These are phyloP conservation scores for Cladosporium sp. DNA, from an alignment of 2,329 filamentous ascomycete species.

Conservation along the genomic window DNA sequence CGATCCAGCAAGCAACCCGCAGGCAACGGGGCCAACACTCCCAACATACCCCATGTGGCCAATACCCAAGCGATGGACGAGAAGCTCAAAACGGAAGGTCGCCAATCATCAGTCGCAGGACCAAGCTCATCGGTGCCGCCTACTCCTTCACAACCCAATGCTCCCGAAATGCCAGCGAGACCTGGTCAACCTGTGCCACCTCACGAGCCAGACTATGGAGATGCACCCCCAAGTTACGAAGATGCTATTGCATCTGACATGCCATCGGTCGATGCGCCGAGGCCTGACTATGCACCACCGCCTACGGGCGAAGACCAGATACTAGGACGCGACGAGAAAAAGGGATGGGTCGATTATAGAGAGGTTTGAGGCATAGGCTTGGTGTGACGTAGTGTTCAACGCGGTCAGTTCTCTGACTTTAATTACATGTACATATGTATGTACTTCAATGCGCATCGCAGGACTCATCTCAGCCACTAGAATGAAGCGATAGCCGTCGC, in stretches of 20 bases:
- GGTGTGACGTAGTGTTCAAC: background rate
- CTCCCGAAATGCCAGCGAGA: slow-evolving; percentile 6
- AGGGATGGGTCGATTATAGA: slow-evolving; percentile 9
- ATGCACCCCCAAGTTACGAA: slow-evolving; percentile 92
- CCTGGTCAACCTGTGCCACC: slow-evolving; percentile 4
- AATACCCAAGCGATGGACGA: slow-evolving; percentile 14
- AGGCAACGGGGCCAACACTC: background rate
- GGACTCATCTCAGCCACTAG: too few relatives aligned
- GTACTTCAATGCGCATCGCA: too few relatives aligned
- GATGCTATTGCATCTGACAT: slow-evolving; percentile 80
- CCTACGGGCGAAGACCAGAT: slow-evolving; percentile 26
- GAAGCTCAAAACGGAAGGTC: slow-evolving; percentile 23
- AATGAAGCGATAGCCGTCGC: too few relatives aligned
- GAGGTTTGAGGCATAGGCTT: slow-evolving; percentile 1
- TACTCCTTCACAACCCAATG: background rate
- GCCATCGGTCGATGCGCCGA: slow-evolving; percentile 65
- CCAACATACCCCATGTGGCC: background rate
- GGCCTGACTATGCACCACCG: slow-evolving; percentile 59
- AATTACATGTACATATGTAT: too few relatives aligned
- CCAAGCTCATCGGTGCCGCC: slow-evolving; percentile 1
- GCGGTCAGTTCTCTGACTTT: too few relatives aligned
- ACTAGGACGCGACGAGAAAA: slow-evolving; percentile 9
- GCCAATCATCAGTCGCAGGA: slow-evolving; percentile 15
- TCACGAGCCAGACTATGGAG: slow-evolving; percentile 48
- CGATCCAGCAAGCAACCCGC: slow-evolving; percentile 18